Evolutionary conservation across 2,329 filamentous ascomycete genomes (phyloP).

Genomic region (Scedosporium aurantiacum): DNA sequence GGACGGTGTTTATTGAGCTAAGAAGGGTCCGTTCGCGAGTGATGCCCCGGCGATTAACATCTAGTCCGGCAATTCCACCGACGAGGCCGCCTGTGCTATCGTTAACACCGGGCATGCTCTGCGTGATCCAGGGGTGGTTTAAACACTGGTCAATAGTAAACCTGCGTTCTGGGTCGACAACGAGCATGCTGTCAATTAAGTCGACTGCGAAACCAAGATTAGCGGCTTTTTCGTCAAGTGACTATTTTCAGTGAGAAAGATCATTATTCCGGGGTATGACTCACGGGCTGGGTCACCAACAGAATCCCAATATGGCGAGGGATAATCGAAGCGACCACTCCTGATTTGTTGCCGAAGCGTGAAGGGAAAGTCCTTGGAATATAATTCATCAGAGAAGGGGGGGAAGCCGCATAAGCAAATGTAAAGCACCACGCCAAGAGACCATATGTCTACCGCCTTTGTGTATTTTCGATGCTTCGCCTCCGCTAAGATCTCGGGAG

Average conservation of each 20-base stretch:
- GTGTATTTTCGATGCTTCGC: slow-evolving; percentile 78
- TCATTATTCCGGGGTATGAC: slow-evolving; percentile 14
- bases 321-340: slow-evolving; percentile 81
- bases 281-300: slow-evolving; percentile 70
- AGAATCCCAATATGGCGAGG: slow-evolving; percentile 89
- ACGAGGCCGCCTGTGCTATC: slow-evolving; percentile 91
- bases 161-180: slow-evolving; percentile 71
- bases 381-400: slow-evolving; percentile 91
- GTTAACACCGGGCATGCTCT: slow-evolving; percentile 46
- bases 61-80: slow-evolving; percentile 69
- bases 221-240: not conserved
- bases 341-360: slow-evolving; percentile 83
- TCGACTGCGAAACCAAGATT: slow-evolving; percentile 45
- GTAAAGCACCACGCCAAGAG: slow-evolving; percentile 92
- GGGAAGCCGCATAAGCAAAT: slow-evolving; percentile 96
- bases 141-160: slow-evolving; percentile 87
- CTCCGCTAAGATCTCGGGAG: slow-evolving; percentile 85
- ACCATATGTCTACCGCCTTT: slow-evolving; percentile 93
- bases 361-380: slow-evolving; percentile 67
- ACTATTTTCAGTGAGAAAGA: not conserved
- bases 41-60: slow-evolving; percentile 73
- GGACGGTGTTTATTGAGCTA: slow-evolving; percentile 66
- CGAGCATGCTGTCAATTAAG: slow-evolving; percentile 89
- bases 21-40: slow-evolving; percentile 77
- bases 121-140: slow-evolving; percentile 78